Conservation (phyloP, 2,329 filamentous ascomycete genomes). For the Colletotrichum incanum region DNA sequence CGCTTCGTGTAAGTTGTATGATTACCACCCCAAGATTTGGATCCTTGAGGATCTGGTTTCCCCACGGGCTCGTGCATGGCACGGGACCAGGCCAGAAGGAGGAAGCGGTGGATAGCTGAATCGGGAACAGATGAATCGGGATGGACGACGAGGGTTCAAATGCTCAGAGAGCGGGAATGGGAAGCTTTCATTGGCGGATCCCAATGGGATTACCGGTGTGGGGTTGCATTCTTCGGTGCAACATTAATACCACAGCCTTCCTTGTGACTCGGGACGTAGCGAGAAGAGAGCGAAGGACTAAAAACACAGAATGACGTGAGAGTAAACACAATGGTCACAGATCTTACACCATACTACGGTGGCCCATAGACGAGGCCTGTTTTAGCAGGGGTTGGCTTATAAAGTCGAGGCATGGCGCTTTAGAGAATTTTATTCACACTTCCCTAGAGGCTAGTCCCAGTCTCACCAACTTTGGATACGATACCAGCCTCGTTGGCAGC, state of each 20-base stretch:
- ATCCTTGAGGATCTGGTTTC: conserved; percentile 1
- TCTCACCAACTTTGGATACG: too few species aligned
- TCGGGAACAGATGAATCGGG: conserved; percentile 24
- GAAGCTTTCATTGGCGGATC: conserved; percentile 35
- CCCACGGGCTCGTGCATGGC: conserved; percentile 2
- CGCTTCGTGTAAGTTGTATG: background rate
- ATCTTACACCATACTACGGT: background rate
- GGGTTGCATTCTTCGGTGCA: conserved; percentile 19
- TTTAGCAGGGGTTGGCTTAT: background rate
- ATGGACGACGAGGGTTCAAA: background rate
- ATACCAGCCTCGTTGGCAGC: too few species aligned
- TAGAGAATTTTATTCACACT: too few species aligned
- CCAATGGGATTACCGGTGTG: background rate
- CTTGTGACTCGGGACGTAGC: background rate
- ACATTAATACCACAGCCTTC: conserved; percentile 1
- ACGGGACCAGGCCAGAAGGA: conserved; percentile 21
- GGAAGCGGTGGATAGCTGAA: conserved; percentile 29
- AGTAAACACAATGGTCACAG: background rate
- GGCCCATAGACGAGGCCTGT: background rate
- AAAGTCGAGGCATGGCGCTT: background rate
- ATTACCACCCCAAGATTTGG: background rate
- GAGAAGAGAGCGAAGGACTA: background rate
- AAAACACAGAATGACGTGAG: background rate
- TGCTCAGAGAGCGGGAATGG: conserved; percentile 24
- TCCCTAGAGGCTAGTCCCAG: background rate